Evolutionary conservation across 108 stramenopile genomes (phyloP).

Genomic region (Schizochytrium sp.): DNA sequence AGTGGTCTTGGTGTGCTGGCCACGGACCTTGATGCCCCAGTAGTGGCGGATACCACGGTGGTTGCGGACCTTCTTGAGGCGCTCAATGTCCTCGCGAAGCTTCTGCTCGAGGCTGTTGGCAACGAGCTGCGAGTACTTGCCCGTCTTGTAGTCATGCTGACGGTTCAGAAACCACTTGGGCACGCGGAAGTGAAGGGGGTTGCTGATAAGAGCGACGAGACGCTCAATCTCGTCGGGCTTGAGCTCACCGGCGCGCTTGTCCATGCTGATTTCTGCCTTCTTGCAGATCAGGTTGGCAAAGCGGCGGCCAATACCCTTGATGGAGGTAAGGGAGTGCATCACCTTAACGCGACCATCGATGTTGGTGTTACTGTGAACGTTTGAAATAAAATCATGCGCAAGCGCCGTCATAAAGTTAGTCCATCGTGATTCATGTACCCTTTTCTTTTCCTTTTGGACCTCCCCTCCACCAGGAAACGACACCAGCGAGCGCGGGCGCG

Average conservation of each 20-base stretch:
- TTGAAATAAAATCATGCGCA: no score
- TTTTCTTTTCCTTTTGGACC: no score
- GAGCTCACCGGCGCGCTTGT: conserved; percentile 97
- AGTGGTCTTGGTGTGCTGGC: conserved; percentile 99
- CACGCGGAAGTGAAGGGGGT: conserved; percentile 97
- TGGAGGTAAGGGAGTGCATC: conserved; percentile 93
- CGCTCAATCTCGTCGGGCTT: conserved; percentile 98
- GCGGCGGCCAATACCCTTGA: conserved; percentile 96
- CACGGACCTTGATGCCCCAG: conserved; percentile 98
- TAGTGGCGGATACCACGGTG: conserved; percentile 99
- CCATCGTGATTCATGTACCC: no score
- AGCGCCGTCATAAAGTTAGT: no score
- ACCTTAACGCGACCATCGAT: conserved; percentile 98
- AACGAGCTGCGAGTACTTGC: conserved; percentile 94
- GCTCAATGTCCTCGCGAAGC: conserved; percentile 97
- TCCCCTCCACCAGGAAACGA: no score
- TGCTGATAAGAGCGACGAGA: conserved; percentile 93
- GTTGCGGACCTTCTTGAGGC: conserved; percentile 88
- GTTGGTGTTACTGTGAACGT: conserved; percentile 74
- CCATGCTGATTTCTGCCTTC: conserved; percentile 97
- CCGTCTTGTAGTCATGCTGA: conserved; percentile 98
- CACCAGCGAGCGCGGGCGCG: no score
- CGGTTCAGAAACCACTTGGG: conserved; percentile 99
- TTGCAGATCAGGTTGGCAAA: conserved; percentile 98
- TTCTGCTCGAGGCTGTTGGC: conserved; percentile 92